Evolutionary conservation across 2,329 filamentous ascomycete species (phyloP), one percentile per base, ranked within the genome.

Genomic region (Neopestalotiopsis rosae): DNA sequence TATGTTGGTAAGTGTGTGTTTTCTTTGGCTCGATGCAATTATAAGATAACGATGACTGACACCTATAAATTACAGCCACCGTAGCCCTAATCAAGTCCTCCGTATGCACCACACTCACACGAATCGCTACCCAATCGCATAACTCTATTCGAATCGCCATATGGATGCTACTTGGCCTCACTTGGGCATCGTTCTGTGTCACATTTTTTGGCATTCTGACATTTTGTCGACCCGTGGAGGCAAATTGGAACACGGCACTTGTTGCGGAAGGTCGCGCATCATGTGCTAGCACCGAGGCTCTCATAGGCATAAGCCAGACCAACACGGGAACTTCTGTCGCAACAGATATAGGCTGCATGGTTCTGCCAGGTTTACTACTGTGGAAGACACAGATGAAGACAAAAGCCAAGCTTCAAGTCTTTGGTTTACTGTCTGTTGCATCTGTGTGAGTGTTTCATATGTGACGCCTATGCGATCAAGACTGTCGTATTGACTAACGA

Each of bases 391-490:
- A 62, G 7, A 64, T 68, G 59, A 58, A 30, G 20, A 66, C n/a
- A 28, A 58, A 24, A 38, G 52, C 20, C 17, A 58, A 66, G 52
- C 28, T 58, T 12, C 30, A 24, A 58, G 64, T 66, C 13, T 57
- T 57, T 58, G 64, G 24, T 12, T 45, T 66, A 5, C 17, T 66
- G 45, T 66, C 64, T 57, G 17, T 58, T 24, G 64, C 45, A 30
- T 64, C 59, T 7, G 28, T 52, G 66, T 66, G 40, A n/a, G 45
- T 87, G 84, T 81, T 85, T 40, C 24, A 28, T 28, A 28, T 28
- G 24, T 28, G 24, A 28, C 24, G 24, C 24, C 24, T 28, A 4
- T 28, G 24, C 24, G 24, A 28, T 28, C 4, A 28, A 28, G 24
- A 28, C 24, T 28, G 24, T 28, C 24, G 0, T 28, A 28, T 28